Conservation (phyloP, 1,284 basidiomycete genomes). For the Amylostereum chailletii region DNA sequence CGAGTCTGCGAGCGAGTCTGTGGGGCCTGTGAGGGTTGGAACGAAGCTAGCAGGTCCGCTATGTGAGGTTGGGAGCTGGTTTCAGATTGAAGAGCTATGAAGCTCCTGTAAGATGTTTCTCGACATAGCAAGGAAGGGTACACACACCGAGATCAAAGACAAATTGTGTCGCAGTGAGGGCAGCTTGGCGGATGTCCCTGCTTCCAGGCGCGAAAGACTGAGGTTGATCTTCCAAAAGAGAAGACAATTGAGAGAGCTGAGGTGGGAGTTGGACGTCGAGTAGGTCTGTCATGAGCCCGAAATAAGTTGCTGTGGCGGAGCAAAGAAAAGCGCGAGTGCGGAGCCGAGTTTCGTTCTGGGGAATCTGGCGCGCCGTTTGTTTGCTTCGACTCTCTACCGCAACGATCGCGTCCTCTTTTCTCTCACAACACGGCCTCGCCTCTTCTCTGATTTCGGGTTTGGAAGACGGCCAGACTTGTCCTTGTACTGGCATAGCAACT, state of each 20-base stretch:
- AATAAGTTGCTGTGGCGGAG: too few relatives aligned
- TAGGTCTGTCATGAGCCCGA: neutral
- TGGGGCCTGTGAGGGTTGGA: slow-evolving; percentile 54
- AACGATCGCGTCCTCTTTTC: too few relatives aligned
- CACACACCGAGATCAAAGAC: slow-evolving; percentile 74
- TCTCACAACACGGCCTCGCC: too few relatives aligned
- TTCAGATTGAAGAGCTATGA: slow-evolving; percentile 59
- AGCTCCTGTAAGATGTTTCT: slow-evolving; percentile 4
- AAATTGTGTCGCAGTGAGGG: slow-evolving; percentile 65
- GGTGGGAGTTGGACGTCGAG: slow-evolving; percentile 20
- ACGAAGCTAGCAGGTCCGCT: slow-evolving; percentile 55
- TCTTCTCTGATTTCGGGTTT: too few relatives aligned
- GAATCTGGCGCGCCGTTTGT: too few relatives aligned
- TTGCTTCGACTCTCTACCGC: too few relatives aligned
- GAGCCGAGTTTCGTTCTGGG: too few relatives aligned
- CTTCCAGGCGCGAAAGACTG: slow-evolving; percentile 51
- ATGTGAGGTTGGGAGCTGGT: slow-evolving; percentile 55
- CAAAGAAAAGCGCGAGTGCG: too few relatives aligned
- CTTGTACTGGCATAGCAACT: too few relatives aligned
- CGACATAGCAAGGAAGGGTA: neutral
- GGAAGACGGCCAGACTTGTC: too few relatives aligned
- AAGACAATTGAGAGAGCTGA: slow-evolving; percentile 40
- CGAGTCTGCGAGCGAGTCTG: slow-evolving; percentile 60
- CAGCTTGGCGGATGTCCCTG: slow-evolving; percentile 45
- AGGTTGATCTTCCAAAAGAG: slow-evolving; percentile 41